Percentiles rank a stretch among this genome's conserved stretches.
Conservation (phyloP, 23 red algal species). For the Gracilariopsis chorda region DNA sequence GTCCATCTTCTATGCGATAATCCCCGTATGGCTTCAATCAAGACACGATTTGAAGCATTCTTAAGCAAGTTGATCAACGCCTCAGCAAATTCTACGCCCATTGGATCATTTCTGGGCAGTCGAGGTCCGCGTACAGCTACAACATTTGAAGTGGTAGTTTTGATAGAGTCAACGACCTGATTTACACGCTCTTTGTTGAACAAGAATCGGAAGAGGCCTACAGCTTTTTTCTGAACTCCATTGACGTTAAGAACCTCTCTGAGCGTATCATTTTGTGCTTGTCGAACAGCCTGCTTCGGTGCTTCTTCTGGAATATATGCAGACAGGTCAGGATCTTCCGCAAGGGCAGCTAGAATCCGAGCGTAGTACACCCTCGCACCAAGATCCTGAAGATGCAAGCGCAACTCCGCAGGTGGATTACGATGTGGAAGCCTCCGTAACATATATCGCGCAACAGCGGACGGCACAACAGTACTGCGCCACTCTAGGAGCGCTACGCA, state of each 20-base stretch:
- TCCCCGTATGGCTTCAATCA: slow-evolving; percentile 70
- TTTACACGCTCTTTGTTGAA: slow-evolving; percentile 66
- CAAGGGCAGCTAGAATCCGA: slow-evolving; percentile 43
- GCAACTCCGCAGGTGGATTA: slow-evolving; percentile 46
- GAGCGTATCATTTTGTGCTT: slow-evolving; percentile 1
- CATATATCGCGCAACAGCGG: slow-evolving; percentile 53
- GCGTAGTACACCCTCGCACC: slow-evolving; percentile 80
- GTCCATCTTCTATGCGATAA: slow-evolving; percentile 71
- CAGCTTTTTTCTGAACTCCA: slow-evolving; percentile 49
- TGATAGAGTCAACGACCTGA: slow-evolving; percentile 26
- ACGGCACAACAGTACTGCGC: slow-evolving; percentile 29
- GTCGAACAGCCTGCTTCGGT: slow-evolving; percentile 18
- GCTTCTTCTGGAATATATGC: slow-evolving; percentile 46
- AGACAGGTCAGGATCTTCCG: slow-evolving; percentile 73
- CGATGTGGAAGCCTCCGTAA: slow-evolving; percentile 64
- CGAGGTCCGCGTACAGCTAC: not conserved
- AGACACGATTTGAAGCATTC: slow-evolving; percentile 76
- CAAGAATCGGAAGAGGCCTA: slow-evolving; percentile 58
- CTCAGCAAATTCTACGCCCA: slow-evolving; percentile 76
- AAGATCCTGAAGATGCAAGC: slow-evolving; percentile 60
- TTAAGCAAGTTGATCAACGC: slow-evolving; percentile 67
- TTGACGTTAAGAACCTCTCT: slow-evolving; percentile 15
- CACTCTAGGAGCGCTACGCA: slow-evolving; percentile 67
- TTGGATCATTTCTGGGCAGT: slow-evolving; percentile 47
- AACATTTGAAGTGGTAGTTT: slow-evolving; percentile 10